A percentile compares a stretch with the other conserved stretches of the same genome.
Evolutionary conservation across 345 rosid species (phyloP).

Genomic region (Ceriops zippeliana): DNA sequence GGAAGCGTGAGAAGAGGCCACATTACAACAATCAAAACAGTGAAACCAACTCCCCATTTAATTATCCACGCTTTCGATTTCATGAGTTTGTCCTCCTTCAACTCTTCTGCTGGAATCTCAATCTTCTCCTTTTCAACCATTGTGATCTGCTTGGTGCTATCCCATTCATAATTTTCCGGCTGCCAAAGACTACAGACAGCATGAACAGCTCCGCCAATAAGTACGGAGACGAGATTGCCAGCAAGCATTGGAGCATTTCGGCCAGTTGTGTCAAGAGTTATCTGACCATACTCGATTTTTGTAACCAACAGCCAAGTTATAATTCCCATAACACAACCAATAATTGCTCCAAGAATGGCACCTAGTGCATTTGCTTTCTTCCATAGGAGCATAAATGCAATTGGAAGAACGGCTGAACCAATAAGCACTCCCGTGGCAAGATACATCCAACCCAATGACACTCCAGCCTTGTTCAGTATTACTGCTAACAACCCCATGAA

Average conservation of each 20-base stretch:
- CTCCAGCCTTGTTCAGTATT: slow-evolving; percentile 75
- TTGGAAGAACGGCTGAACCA: slow-evolving; percentile 89
- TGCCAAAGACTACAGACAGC: slow-evolving; percentile 54
- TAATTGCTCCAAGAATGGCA: slow-evolving; percentile 62
- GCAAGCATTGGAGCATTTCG: slow-evolving; percentile 85
- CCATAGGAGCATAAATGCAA: slow-evolving; percentile 92
- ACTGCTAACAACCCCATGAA: slow-evolving; percentile 96
- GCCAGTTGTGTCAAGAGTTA: slow-evolving; percentile 73
- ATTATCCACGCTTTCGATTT: slow-evolving; percentile 78
- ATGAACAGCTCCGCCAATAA: slow-evolving; percentile 74
- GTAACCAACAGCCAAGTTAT: slow-evolving; percentile 68
- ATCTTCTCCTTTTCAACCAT: slow-evolving; percentile 58
- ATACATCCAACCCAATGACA: slow-evolving; percentile 96
- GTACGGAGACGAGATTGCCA: slow-evolving; percentile 76
- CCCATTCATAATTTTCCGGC: slow-evolving; percentile 85
- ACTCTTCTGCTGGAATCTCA: slow-evolving; percentile 59
- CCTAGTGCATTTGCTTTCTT: slow-evolving; percentile 81
- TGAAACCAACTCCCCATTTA: slow-evolving; percentile 80
- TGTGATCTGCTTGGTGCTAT: slow-evolving; percentile 73
- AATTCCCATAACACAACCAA: slow-evolving; percentile 73
- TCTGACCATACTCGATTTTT: slow-evolving; percentile 52
- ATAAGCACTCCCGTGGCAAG: slow-evolving; percentile 87
- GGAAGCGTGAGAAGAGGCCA: slow-evolving; percentile 86
- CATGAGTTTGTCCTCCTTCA: slow-evolving; percentile 63
- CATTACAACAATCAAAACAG: slow-evolving; percentile 54